These are phyloP conservation scores for Perkinsus chesapeaki DNA, from an alignment of 169 alveolate genomes.

Conservation along the genomic window DNA sequence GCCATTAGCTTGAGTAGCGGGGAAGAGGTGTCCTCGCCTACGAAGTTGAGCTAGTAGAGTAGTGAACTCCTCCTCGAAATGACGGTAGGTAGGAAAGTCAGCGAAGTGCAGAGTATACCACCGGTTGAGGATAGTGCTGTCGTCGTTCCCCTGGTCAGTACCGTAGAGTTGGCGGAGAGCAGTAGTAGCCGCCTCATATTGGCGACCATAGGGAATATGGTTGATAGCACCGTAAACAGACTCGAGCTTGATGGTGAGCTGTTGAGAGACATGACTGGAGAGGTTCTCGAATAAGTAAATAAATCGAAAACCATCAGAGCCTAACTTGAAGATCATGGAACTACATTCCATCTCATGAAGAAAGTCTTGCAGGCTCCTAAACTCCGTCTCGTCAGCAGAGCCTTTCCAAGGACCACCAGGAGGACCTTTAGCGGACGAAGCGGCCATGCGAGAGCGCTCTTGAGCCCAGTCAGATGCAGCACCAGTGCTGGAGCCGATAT, in stretches of 20 bases:
- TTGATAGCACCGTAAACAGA: not conserved
- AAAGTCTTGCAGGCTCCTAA: not conserved
- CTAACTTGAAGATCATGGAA: not conserved
- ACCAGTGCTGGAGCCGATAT: not conserved
- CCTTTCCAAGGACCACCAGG: not conserved
- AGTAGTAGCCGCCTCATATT: not conserved
- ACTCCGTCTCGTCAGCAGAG: not conserved
- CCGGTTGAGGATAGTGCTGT: not conserved
- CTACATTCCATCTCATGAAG: not conserved
- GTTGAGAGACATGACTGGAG: not conserved
- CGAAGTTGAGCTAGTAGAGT: not conserved
- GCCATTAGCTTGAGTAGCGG: not conserved
- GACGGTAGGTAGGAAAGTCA: not conserved
- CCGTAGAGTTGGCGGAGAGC: not conserved
- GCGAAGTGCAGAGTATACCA: not conserved
- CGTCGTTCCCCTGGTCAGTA: not conserved
- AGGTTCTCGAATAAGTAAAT: not conserved
- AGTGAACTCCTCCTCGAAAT: not conserved
- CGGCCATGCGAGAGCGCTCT: not conserved
- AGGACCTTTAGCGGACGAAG: not conserved
- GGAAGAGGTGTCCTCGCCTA: not conserved
- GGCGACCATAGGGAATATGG: not conserved
- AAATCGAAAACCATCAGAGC: not conserved
- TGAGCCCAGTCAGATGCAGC: not conserved
- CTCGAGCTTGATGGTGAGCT: not conserved